phyloP scores from a whole-genome alignment of 1,139 yeast genomes.

The Scheffersomyces segobiensis region DNA sequence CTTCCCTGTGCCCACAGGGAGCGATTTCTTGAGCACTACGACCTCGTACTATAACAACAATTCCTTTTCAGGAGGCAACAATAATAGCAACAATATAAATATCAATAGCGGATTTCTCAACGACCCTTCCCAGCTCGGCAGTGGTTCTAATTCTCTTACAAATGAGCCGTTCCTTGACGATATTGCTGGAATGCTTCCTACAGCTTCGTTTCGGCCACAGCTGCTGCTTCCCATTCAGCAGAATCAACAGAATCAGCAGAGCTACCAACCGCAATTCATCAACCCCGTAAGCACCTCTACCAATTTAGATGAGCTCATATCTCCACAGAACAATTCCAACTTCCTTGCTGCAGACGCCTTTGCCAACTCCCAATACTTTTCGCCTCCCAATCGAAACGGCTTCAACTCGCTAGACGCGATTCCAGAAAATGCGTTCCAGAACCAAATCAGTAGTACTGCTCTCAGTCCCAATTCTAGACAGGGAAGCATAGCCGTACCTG shows the following conservation, averaged over 20 bases:
- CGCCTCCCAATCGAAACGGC: conserved; percentile 34
- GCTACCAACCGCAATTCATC: conserved; percentile 9
- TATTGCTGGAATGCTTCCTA: conserved; percentile 19
- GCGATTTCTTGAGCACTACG: background rate
- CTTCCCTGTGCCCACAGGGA: background rate
- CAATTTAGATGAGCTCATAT: conserved; percentile 38
- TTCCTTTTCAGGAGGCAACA: conserved; percentile 1
- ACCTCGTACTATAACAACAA: conserved; percentile 1
- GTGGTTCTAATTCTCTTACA: conserved; percentile 18
- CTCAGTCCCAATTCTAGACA: conserved; percentile 36
- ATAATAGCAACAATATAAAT: conserved; percentile 1
- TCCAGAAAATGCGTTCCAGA: conserved; percentile 28
- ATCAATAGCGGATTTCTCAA: background rate
- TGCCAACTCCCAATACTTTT: conserved; percentile 43
- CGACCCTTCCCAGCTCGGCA: conserved; percentile 10
- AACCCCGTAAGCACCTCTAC: conserved; percentile 17
- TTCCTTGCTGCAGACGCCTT: conserved; percentile 22
- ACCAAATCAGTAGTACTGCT: conserved; percentile 14
- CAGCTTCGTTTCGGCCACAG: background rate
- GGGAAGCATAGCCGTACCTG: conserved; percentile 34
- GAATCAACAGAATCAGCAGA: conserved; percentile 4
- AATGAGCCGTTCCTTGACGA: conserved; percentile 41
- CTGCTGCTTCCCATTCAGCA: conserved; percentile 1
- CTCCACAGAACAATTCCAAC: conserved; percentile 23
- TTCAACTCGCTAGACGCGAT: conserved; percentile 33